Conservation (phyloP, 768 basidiomycete species). For the Russula brevipes region DNA sequence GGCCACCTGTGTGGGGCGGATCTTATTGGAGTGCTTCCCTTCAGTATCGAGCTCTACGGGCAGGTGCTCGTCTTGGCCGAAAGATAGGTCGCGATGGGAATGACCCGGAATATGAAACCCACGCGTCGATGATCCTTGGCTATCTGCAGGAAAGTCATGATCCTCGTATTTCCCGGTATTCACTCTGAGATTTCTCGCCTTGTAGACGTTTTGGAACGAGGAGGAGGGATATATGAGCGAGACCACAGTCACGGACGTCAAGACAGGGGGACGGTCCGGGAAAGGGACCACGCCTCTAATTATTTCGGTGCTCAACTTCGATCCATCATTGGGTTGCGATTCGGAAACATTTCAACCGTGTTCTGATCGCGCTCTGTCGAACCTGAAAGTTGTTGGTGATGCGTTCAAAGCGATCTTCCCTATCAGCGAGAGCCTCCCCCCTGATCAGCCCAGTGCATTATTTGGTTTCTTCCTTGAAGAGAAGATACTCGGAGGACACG, state of each 20-base stretch:
- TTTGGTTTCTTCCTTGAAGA: conserved; percentile 13
- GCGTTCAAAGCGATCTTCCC: conserved; percentile 11
- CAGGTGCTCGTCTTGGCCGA: conserved; percentile 14
- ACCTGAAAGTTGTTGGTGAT: conserved; percentile 10
- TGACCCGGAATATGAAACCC: not conserved
- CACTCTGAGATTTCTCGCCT: not conserved
- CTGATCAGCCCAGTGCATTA: not conserved
- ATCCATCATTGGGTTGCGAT: conserved; percentile 19
- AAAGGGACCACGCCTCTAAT: not conserved
- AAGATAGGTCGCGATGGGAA: conserved; percentile 2
- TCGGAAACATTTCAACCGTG: conserved; percentile 15
- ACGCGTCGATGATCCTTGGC: conserved; percentile 11
- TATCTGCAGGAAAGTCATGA: conserved; percentile 15
- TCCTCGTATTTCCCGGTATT: not conserved
- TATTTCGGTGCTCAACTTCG: conserved; percentile 16
- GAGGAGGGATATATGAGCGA: conserved; percentile 17
- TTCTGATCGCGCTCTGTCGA: conserved; percentile 19
- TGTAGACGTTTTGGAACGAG: conserved; percentile 19
- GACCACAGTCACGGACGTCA: conserved; percentile 14
- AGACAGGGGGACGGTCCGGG: conserved; percentile 12
- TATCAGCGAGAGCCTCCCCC: not conserved
- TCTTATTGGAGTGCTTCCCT: conserved; percentile 19
- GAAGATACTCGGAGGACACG: conserved; percentile 6
- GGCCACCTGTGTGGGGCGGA: conserved; percentile 13
- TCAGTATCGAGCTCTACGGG: conserved; percentile 9